Conservation (phyloP, 306 rosid species). For the Prunus fruticosa region DNA sequence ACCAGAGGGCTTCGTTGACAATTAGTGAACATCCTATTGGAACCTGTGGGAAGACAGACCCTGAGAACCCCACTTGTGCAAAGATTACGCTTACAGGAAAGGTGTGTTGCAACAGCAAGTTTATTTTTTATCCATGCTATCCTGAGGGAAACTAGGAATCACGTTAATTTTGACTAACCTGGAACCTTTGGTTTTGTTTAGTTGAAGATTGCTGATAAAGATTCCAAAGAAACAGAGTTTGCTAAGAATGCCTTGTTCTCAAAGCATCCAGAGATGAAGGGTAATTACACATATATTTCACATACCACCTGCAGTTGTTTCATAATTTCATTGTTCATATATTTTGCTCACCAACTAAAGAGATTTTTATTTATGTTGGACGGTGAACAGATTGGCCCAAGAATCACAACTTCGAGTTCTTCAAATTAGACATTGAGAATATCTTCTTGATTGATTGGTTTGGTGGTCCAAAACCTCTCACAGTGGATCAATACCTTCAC, state of each 20-base stretch:
- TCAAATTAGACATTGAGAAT: slow-evolving; percentile 66
- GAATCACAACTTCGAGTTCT: slow-evolving; percentile 64
- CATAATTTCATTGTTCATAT: neutral
- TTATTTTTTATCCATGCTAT: neutral
- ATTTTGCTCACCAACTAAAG: neutral
- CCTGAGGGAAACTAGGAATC: neutral
- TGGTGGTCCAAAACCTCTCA: slow-evolving; percentile 87
- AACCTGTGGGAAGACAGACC: slow-evolving; percentile 78
- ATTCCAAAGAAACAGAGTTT: slow-evolving; percentile 53
- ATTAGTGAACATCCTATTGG: slow-evolving; percentile 81
- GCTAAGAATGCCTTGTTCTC: slow-evolving; percentile 78
- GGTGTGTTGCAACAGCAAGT: slow-evolving; percentile 40
- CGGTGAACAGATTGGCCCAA: slow-evolving; percentile 69
- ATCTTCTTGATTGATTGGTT: slow-evolving; percentile 82
- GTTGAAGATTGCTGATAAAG: slow-evolving; percentile 59
- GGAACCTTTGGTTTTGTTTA: slow-evolving; percentile 35
- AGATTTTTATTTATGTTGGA: slow-evolving; percentile 7
- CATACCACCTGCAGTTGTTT: slow-evolving; percentile 7
- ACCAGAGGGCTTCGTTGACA: slow-evolving; percentile 73
- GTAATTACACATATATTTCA: slow-evolving; percentile 33
- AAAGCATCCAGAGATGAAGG: slow-evolving; percentile 87
- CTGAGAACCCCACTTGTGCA: slow-evolving; percentile 86
- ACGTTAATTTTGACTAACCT: neutral
- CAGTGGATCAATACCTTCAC: slow-evolving; percentile 63
- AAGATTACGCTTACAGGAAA: slow-evolving; percentile 81